Evolutionary conservation across 768 basidiomycete genomes (phyloP), one percentile per base, ranked within the genome.

Genomic region (Tulasnella sp.): DNA sequence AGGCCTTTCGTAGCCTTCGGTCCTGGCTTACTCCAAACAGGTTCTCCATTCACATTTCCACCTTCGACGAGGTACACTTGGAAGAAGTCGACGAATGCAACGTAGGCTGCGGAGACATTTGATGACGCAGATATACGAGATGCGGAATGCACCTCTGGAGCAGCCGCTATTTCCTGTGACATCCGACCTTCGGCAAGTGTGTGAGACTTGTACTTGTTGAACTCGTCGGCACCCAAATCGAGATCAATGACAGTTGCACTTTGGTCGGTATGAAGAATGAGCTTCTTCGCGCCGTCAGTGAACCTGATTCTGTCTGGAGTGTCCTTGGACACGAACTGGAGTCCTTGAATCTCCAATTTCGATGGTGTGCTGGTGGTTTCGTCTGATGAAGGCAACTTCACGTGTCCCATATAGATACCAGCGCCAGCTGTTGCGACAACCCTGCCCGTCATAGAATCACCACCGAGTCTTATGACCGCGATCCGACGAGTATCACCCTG

Each of bases 11-110:
- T 78, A 2, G 81, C 74, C 58, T 80, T 79, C 0, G 5, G 33
- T 15, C 70, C 77, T 8, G 82, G 82, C 58, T 76, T 80, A 41
- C 79, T 79, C 81, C 80, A 84, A 12, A 84, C 65, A 1, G 69
- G 63, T 35, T 40, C n/a, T 70, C 68, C 67, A n/a, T 37, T 35
- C 5, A 37, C 16, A 5, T 65, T 56, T 19, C 64, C 58, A 1
- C 71, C 70, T 12, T 73, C 67, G 0, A 69, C 73, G 52, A 76
- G 62, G 61, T 82, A 81, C 0, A 85, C 74, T 57, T 85, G 73
- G 65, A 72, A 76, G 60, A 78, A 76, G 57, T 84, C 81, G 10
- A 81, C 74, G 55, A 85, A 81, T 0, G 81, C 83, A 12, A 77
- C 68, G 33, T 69, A 64, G 3, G 63, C 49, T 13, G 37, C 25